Evolutionary conservation across 176 grass and related monocot species (phyloP).

Genomic region (Oryza meyeriana): DNA sequence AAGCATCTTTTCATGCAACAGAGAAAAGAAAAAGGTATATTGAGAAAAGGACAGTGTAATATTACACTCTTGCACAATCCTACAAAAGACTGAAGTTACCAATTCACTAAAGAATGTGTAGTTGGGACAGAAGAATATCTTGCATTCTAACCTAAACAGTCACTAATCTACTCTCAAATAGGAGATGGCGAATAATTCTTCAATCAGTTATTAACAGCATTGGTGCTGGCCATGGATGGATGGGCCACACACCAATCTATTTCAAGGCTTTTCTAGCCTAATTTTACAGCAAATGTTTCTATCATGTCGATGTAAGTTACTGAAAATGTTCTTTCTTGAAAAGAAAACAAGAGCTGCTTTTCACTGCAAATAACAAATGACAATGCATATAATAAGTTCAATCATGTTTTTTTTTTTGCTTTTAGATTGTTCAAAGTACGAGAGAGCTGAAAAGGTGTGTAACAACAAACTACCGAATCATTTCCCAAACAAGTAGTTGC

Average conservation of each 20-base stretch:
- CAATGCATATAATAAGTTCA: background rate
- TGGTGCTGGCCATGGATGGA: background rate
- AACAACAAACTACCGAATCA: slow-evolving; percentile 60
- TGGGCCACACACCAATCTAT: background rate
- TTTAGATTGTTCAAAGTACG: background rate
- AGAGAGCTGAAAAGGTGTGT: background rate
- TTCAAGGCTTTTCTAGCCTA: background rate
- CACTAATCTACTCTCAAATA: background rate
- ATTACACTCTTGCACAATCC: background rate
- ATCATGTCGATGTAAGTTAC: slow-evolving; percentile 1
- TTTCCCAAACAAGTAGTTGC: slow-evolving; percentile 78
- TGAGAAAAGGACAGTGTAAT: background rate
- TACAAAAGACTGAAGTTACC: slow-evolving; percentile 3
- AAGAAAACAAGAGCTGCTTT: background rate
- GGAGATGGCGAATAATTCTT: background rate
- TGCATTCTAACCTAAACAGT: background rate
- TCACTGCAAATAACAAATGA: slow-evolving; percentile 15
- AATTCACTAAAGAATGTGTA: slow-evolving; percentile 6
- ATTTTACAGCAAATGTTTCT: background rate
- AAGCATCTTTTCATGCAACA: background rate
- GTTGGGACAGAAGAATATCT: background rate
- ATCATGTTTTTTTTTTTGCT: background rate
- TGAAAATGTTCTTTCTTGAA: background rate
- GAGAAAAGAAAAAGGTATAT: background rate
- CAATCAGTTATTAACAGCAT: background rate